Base-by-base conservation (phyloP, 352 stramenopile species). In the Globisporangium cylindrosporum region DNA sequence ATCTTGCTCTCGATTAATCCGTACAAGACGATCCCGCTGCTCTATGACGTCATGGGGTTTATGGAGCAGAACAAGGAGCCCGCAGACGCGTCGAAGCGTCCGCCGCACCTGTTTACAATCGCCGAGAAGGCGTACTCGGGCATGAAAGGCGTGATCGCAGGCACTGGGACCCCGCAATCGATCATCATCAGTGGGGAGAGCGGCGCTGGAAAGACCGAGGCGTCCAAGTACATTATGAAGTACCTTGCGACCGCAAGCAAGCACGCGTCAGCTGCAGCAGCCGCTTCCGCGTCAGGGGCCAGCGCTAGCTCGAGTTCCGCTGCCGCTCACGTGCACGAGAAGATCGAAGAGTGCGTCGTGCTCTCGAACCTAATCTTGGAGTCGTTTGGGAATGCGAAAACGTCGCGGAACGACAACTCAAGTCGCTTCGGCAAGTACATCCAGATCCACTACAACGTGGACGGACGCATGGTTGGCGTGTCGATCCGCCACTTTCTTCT, bases 181-280 rank as follows among this genome's bases (percentile, higher is more conserved):
- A 98, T 98, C 73, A 81, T 98, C 32, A 93, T 98, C n/a, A 97
- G 88, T 24, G 94, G 94, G 29, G 94, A 98, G 66, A 97, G 86
- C 38, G 94, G 94, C 8, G 93, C 93, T 0, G 95, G 95, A 8
- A 98, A 98, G 77, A 98, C 95, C 0, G 93, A 98, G 70, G 97
- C 93, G 3, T 97, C 93, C 49, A 98, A 98, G 76, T 97, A 98
- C 68, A 91, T 94, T 14, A 92, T 93, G 86, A 93, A 95, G 60
- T 93, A 96, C 59, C 78, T 95, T 10, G 86, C 88, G 4, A 88
- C 86, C 1, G 85, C 85, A 3, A 94, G 87, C 66, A 88, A 90
- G 32, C 84, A 89, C 54, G 79, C 70, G 2, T 67, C 61, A 10
- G 27, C 65, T 51, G 7, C 41, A 49, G 41, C 41, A n/a, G 41